Evolutionary conservation across 805 yeast genomes (phyloP), one percentile per base, ranked within the genome.

Genomic region (Zygosaccharomyces bailii): DNA sequence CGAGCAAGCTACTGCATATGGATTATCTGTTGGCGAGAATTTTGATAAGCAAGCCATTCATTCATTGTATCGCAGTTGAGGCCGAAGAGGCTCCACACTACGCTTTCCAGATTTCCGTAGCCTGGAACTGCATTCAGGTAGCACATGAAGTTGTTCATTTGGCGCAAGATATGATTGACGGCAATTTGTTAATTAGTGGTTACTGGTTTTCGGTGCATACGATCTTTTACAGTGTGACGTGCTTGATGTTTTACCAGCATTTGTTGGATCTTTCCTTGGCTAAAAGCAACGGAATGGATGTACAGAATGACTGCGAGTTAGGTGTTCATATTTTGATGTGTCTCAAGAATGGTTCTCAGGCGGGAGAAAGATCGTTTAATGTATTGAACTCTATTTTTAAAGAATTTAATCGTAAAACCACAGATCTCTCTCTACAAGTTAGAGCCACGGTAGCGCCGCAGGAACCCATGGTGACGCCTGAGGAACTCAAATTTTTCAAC

Each of bases 171-270:
- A 79, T 89, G 88, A 80, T 84, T 49, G 75, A 78, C 51, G 78
- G 80, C 50, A 74, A 82, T 46, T 72, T 86, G 63, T 68, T 89
- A 31, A 78, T 82, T 51, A 96, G 96, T 0, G 85, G 93, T 2
- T 90, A 89, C 59, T 88, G 96, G 96, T 89, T 87, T 59, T 81
- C 93, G 5, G 84, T 86, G 58, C 89, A 89, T 62, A 86, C 96
- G 0, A 83, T 89, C 4, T 89, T 88, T 61, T 87, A 86, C 66
- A 82, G 95, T 2, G 88, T 88, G 48, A 95, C 96, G 0, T 85
- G 95, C 57, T 70, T 88, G 54, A 84, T 86, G 13, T 86, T 83
- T 57, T 87, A 53, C 36, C 49, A 52, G 20, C 54, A 55, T 49
- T 56, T 50, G 34, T 31, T 44, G 11, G 42, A 47, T 21, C 24